These are phyloP conservation scores for sunflower (Helianthus annuus) DNA, from an alignment of 129 eudicot genomes.

Conservation along the genomic window HanXRQr2.0-SUNRISE NC_035444.2:105413253-105413752, in stretches of 20 bases:
- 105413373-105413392: constrained; percentile 87
- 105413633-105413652: too few species aligned
- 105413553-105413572: constrained; percentile 68
- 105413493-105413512: neutral
- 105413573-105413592: constrained; percentile 67
- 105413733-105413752: too few species aligned
- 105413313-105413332: constrained; percentile 71
- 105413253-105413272: constrained; percentile 81
- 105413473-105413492: neutral
- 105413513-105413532: neutral
- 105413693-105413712: too few species aligned
- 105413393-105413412: constrained; percentile 83
- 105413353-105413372: constrained; percentile 72
- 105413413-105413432: constrained; percentile 74
- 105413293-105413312: constrained; percentile 77
- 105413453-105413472: too few species aligned
- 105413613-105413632: too few species aligned
- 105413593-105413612: too few species aligned
- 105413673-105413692: too few species aligned
- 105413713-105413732: too few species aligned
- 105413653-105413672: too few species aligned
- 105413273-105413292: constrained; percentile 73
- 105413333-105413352: constrained; percentile 59
- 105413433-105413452: constrained; percentile 43
- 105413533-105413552: constrained; percentile 61